phyloP scores from a whole-genome alignment of 2,329 filamentous ascomycete genomes.

The Penicillium sp. region DNA sequence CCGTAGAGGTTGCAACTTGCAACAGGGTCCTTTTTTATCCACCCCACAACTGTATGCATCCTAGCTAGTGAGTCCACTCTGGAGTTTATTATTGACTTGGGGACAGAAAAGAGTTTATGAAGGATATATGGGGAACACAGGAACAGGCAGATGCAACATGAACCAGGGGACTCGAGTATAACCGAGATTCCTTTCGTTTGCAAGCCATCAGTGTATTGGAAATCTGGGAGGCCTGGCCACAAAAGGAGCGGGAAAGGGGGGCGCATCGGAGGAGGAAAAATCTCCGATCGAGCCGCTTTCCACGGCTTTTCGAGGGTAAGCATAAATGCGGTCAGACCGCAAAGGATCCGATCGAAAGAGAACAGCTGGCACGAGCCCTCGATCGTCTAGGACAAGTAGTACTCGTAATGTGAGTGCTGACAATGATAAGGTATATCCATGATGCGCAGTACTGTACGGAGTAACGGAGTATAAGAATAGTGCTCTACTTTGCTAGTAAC shows the following conservation, averaged over 20 bases:
- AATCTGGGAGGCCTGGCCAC: not conserved
- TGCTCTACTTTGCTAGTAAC: not conserved
- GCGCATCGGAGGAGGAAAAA: conserved; percentile 23
- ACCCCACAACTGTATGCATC: not conserved
- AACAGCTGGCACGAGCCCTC: conserved; percentile 13
- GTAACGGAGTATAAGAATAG: too few species aligned
- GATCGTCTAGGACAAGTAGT: not conserved
- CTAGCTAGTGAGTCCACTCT: conserved; percentile 15
- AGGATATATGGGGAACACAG: conserved; percentile 1
- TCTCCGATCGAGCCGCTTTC: conserved; percentile 18
- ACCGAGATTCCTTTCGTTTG: conserved; percentile 16
- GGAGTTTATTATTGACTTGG: conserved; percentile 2
- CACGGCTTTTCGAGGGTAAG: conserved; percentile 15
- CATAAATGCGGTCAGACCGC: conserved; percentile 21
- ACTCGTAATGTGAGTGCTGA: not conserved
- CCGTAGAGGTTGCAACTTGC: conserved; percentile 10
- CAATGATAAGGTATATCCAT: not conserved
- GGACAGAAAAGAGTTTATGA: not conserved
- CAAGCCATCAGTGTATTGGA: not conserved
- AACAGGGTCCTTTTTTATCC: not conserved
- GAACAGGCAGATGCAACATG: conserved; percentile 19
- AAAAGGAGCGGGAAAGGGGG: conserved; percentile 3
- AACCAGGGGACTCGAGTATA: not conserved
- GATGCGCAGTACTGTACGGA: not conserved
- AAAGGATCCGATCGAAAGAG: conserved; percentile 4